Evolutionary conservation across 78 protist species (phyloP), one percentile per base, ranked within the genome.

Genomic region (Dictyostelium intermedium): DNA sequence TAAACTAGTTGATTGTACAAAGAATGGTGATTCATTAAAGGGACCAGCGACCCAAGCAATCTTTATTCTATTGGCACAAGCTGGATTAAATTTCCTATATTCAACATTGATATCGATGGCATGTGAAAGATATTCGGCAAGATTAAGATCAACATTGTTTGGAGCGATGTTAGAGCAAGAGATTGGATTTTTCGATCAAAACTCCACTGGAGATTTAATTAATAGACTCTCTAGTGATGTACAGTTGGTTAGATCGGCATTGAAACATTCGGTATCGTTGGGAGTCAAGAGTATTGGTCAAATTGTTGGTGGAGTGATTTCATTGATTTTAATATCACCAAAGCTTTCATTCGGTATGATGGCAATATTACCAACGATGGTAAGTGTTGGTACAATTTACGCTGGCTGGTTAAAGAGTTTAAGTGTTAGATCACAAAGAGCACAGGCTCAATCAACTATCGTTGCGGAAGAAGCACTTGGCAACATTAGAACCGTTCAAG

Each of bases 141-240:
- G 73, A 18, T 43, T 96, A 39, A 84, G 97, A 61, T 50, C 37
- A 13, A 34, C 50, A 5, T 74, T 85, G 2, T 96, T 84, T 74
- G 32, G 30, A 50, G 41, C 86, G 0, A 18, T 96, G 37, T 18
- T 96, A 30, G 79, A 80, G 37, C 91, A 96, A 47, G 97, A 97
- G 30, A 76, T 96, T 8, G 95, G 91, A 23, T 98, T 98, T 96
- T 98, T 95, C 86, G 99, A 98, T 91, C n/a, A 70, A n/a, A 94
- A 79, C 27, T 91, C 95, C 50, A 97, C 98, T 9, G 99, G 98
- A 16, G 99, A 98, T 91, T 79, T 98, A n/a, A 23, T 98, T 53
- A 92, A 91, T 47, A 91, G 99, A 13, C 66, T 98, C 9, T 80
- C 97, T 1, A 9, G 70, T 63, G 99, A 98, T 76, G 73, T 92